A percentile compares a stretch with the other conserved stretches of the same genome.
Conservation (phyloP, 371 early-diverging fungal species). For the Saksenaea vasiformis region DNA sequence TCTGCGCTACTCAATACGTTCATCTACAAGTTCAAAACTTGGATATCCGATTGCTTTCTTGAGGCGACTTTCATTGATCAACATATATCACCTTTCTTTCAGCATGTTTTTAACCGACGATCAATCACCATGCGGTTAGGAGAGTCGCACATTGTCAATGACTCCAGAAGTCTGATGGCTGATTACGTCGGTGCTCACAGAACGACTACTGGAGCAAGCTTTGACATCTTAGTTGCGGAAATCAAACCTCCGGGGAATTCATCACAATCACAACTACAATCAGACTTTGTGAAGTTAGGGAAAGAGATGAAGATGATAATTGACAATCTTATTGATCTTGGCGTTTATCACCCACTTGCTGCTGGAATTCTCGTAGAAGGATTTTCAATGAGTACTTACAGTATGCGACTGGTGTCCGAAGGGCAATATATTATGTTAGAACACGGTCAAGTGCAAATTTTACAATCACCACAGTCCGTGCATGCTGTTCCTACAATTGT, state of each 20-base stretch:
- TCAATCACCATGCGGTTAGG: too few relatives aligned
- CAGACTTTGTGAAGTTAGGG: slow-evolving; percentile 9
- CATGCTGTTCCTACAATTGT: not conserved
- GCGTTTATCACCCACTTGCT: not conserved
- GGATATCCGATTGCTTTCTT: too few relatives aligned
- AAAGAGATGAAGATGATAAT: slow-evolving; percentile 7
- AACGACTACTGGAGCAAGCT: too few relatives aligned
- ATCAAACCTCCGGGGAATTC: not conserved
- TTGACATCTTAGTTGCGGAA: not conserved
- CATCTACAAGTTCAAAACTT: too few relatives aligned
- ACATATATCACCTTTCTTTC: too few relatives aligned
- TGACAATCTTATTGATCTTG: not conserved
- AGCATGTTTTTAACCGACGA: too few relatives aligned
- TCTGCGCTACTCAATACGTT: too few relatives aligned
- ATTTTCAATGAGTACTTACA: too few relatives aligned
- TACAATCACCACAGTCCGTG: not conserved
- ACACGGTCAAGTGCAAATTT: not conserved
- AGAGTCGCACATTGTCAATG: too few relatives aligned
- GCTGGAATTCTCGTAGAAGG: not conserved
- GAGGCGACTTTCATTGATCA: too few relatives aligned
- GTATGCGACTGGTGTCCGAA: slow-evolving; percentile 2
- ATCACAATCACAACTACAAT: not conserved
- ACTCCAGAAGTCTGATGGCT: too few relatives aligned
- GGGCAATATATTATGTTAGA: slow-evolving; percentile 5
- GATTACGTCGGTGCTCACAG: too few relatives aligned